These are phyloP conservation scores for Globisporangium camurandrum DNA, from an alignment of 352 stramenopile genomes.

Conservation along the genomic window DNA sequence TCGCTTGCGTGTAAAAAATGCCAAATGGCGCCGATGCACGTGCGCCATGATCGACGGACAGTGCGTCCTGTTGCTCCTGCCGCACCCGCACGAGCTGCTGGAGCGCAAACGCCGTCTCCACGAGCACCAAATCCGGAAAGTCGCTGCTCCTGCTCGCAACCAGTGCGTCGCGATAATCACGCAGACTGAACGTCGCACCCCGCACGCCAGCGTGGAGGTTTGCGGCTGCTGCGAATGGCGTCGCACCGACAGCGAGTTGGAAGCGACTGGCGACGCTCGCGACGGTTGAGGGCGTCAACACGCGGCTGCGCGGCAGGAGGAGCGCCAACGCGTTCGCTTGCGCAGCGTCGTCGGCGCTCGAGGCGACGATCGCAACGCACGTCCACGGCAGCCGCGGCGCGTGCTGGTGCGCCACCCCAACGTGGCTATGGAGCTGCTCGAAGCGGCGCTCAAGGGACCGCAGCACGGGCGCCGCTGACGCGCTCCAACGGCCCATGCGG, in stretches of 20 bases:
- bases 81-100: slow-evolving; percentile 43
- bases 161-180: slow-evolving; percentile 6
- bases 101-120: slow-evolving; percentile 57
- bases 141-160: slow-evolving; percentile 19
- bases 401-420: slow-evolving; percentile 19
- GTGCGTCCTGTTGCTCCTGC: slow-evolving; percentile 41
- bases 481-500: too few species aligned
- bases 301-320: slow-evolving; percentile 46
- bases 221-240: slow-evolving; percentile 15
- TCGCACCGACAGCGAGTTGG: slow-evolving; percentile 27
- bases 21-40: slow-evolving; percentile 49
- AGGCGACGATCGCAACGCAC: slow-evolving; percentile 51
- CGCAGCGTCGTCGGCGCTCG: slow-evolving; percentile 15
- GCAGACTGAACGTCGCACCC: slow-evolving; percentile 27
- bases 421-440: slow-evolving; percentile 37
- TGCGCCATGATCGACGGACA: slow-evolving; percentile 11
- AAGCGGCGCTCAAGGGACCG: slow-evolving; percentile 55
- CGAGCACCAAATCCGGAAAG: slow-evolving; percentile 57
- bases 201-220: slow-evolving; percentile 19
- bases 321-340: slow-evolving; percentile 39
- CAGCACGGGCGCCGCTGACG: slow-evolving; percentile 21
- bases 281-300: slow-evolving; percentile 20
- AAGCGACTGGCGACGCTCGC: slow-evolving; percentile 34
- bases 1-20: slow-evolving; percentile 47
- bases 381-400: slow-evolving; percentile 41